Conservation (phyloP, 768 basidiomycete species). For the Lactifluus volemus region DNA sequence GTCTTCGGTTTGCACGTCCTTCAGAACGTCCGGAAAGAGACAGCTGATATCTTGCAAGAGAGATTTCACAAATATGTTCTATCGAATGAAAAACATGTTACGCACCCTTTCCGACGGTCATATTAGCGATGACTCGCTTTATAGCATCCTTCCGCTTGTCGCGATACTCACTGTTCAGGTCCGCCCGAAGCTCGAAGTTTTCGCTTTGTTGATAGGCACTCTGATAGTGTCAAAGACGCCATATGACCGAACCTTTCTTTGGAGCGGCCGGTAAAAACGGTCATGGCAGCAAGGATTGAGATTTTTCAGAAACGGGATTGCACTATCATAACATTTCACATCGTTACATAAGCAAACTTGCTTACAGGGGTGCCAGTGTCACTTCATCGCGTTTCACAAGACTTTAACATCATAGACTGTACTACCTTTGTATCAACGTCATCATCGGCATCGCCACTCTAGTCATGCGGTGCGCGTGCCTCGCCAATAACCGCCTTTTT, state of each 20-base stretch:
- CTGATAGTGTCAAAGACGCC: too few relatives aligned
- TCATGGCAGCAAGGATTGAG: conserved; percentile 6
- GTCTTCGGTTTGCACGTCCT: conserved; percentile 99
- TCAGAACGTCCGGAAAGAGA: conserved; percentile 95
- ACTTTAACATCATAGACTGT: too few relatives aligned
- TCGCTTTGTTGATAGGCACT: conserved; percentile 47
- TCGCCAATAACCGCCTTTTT: conserved; percentile 36
- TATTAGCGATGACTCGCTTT: too few relatives aligned
- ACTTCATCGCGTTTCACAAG: too few relatives aligned
- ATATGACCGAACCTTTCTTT: conserved; percentile 20
- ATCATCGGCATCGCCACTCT: neutral
- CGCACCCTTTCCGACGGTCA: conserved; percentile 53
- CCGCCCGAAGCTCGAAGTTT: conserved; percentile 94
- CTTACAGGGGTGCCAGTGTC: too few relatives aligned
- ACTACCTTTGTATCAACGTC: neutral
- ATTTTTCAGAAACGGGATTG: too few relatives aligned
- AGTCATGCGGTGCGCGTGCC: conserved; percentile 37
- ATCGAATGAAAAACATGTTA: neutral
- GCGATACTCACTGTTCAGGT: conserved; percentile 31
- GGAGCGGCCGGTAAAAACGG: conserved; percentile 20
- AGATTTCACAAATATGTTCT: neutral
- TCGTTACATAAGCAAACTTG: neutral
- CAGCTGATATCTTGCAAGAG: conserved; percentile 31
- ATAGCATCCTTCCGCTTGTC: too few relatives aligned
- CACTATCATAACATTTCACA: too few relatives aligned